phyloP scores from a whole-genome alignment of 306 rosid genomes.

The Senna siamea region DNA sequence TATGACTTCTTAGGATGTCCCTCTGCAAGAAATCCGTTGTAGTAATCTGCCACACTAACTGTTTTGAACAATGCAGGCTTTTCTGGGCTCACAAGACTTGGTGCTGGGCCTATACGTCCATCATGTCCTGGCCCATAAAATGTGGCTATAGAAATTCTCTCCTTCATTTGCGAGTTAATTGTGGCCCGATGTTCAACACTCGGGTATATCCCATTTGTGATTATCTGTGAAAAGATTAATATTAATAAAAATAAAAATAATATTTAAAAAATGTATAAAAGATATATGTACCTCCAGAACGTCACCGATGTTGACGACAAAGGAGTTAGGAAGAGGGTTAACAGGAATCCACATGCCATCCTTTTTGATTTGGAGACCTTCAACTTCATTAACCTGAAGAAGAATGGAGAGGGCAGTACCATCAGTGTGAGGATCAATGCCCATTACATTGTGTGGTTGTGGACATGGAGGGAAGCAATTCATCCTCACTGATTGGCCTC shows the following conservation, averaged over 20 bases:
- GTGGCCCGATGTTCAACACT: conserved; percentile 15
- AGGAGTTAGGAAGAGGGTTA: not conserved
- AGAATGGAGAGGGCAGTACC: not conserved
- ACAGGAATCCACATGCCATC: not conserved
- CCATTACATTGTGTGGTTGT: not conserved
- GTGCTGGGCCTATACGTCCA: not conserved
- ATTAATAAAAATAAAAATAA: no score
- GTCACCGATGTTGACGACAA: not conserved
- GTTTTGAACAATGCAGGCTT: conserved; percentile 1
- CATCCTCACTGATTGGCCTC: not conserved
- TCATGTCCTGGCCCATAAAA: not conserved
- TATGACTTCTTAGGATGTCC: not conserved
- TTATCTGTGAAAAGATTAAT: no score
- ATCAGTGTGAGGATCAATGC: not conserved
- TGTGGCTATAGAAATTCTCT: conserved; percentile 5
- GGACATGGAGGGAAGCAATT: conserved; percentile 13
- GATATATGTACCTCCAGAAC: not conserved
- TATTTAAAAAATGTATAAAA: not conserved
- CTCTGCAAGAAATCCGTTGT: not conserved
- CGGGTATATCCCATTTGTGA: conserved; percentile 6
- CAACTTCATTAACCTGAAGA: not conserved
- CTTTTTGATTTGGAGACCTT: not conserved
- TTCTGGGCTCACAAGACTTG: not conserved
- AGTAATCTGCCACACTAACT: not conserved
- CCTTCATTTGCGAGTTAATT: not conserved